Percentiles rank a stretch among this genome's conserved stretches.
phyloP scores from a whole-genome alignment of 495 filamentous ascomycete genomes.

The Tetracladium setigerum region DNA sequence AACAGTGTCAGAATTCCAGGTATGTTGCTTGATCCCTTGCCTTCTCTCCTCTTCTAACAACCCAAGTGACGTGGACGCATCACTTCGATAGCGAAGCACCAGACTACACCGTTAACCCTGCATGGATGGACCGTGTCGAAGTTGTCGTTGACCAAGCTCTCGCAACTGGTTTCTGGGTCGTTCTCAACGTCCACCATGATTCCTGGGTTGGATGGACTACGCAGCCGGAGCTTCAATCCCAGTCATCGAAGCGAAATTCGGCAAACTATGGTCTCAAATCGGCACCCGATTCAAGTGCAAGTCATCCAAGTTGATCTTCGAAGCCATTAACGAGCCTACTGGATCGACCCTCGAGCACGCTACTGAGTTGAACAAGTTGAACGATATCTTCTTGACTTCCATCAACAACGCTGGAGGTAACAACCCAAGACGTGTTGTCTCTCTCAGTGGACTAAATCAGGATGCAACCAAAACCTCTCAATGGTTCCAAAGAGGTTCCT shows the following conservation, averaged over 20 bases:
- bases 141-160: constrained; percentile 51
- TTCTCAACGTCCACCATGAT: constrained; percentile 57
- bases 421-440: constrained; percentile 50
- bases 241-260: constrained; percentile 49
- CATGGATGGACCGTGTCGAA: constrained; percentile 53
- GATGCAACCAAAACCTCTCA: constrained; percentile 45
- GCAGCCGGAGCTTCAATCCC: constrained; percentile 38
- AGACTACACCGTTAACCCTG: constrained; percentile 43
- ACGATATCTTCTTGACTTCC: constrained; percentile 48
- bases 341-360: constrained; percentile 43
- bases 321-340: constrained; percentile 54
- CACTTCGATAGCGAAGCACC: constrained; percentile 45
- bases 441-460: constrained; percentile 42
- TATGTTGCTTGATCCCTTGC: constrained; percentile 13
- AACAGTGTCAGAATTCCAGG: constrained; percentile 53
- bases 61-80: constrained; percentile 47
- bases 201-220: constrained; percentile 54
- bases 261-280: constrained; percentile 52
- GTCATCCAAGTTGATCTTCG: constrained; percentile 46
- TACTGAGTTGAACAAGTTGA: constrained; percentile 44
- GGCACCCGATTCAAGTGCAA: constrained; percentile 48
- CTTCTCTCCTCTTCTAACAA: constrained; percentile 6
- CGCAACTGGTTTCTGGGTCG: constrained; percentile 39
- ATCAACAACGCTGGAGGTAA: constrained; percentile 47
- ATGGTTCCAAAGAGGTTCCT: constrained; percentile 43